Base-by-base conservation (phyloP, 2,329 filamentous ascomycete genomes). In the Aspergillus tubingensis region DNA sequence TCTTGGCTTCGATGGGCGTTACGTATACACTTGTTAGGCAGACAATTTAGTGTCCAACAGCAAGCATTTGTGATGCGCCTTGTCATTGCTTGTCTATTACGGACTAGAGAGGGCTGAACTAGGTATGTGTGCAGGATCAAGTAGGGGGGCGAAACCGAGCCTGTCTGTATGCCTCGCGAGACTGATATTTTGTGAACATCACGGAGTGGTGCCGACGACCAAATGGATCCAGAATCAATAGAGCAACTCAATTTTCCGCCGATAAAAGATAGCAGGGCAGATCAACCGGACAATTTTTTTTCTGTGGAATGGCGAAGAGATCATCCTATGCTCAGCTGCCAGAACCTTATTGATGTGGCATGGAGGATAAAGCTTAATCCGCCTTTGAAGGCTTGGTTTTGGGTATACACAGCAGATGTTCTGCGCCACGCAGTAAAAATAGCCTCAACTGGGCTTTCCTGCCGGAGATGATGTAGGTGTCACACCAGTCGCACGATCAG, bases 301-400 rank as follows among this genome's bases (percentile, higher is more conserved):
- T 23, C n/a, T 19, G 27, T 41, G 52, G 52, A 30, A 8, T 30
- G 25, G 47, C 25, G 25, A 36, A 36, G 30, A 30, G 25, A 50
- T 50, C 25, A 11, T n/a, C 47, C 25, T 44, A 30, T 11, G 17
- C 47, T 32, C 47, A 50, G 25, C 47, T 50, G 47, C 47, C 47
- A 50, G 11, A 50, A 50, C 25, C 25, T 50, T 27, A 53, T 23
- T 38, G 51, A 60, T 19, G 39, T 55, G 50, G 41, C 44, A 66
- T 63, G 73, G 38, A 67, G 47, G 25, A 30, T 30, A 50, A 50
- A 32, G 44, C 47, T 50, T 50, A 4, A 30, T n/a, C 47, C 47
- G 47, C 8, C 13, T 8, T 1, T 17, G 44, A 50, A 32, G 27
- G 25, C 47, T 50, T 50, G n/a, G 47, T 30, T n/a, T 2, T 17